A percentile compares a stretch with the other conserved stretches of the same genome.
Evolutionary conservation across 805 yeast species (phyloP).

Genomic region (Yarrowia osloensis): DNA sequence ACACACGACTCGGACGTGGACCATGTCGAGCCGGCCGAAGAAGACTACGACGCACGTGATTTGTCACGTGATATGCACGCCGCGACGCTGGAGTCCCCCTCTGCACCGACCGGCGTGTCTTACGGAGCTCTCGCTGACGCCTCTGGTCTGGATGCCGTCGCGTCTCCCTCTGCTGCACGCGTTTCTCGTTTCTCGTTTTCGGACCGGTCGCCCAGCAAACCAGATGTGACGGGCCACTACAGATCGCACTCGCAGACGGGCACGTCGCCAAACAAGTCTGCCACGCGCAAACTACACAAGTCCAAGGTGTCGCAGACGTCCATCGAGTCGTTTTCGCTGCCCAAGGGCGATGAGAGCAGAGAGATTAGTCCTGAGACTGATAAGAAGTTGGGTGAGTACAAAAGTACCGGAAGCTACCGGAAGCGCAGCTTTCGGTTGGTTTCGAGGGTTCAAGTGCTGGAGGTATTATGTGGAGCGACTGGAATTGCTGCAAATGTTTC

Average conservation of each 20-base stretch:
- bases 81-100: too few species aligned
- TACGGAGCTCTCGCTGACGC: not conserved
- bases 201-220: constrained; percentile 13
- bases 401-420: not conserved
- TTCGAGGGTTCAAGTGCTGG: too few species aligned
- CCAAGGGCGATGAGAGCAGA: not conserved
- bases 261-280: constrained; percentile 11
- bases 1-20: constrained; percentile 4
- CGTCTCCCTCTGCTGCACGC: too few species aligned
- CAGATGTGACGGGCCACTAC: constrained; percentile 17
- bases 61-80: too few species aligned
- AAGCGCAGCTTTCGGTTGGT: not conserved
- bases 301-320: constrained; percentile 18
- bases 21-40: not conserved
- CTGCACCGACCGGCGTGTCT: too few species aligned
- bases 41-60: not conserved
- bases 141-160: too few species aligned
- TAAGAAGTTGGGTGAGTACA: constrained; percentile 19
- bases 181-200: constrained; percentile 23
- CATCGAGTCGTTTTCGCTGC: constrained; percentile 24
- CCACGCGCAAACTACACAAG: constrained; percentile 16
- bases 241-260: constrained; percentile 24
- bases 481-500: too few species aligned
- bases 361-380: not conserved
- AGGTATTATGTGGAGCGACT: too few species aligned